Evolutionary conservation across 2,329 filamentous ascomycete species (phyloP), one percentile per base, ranked within the genome.

Genomic region (Knufia fluminis): DNA sequence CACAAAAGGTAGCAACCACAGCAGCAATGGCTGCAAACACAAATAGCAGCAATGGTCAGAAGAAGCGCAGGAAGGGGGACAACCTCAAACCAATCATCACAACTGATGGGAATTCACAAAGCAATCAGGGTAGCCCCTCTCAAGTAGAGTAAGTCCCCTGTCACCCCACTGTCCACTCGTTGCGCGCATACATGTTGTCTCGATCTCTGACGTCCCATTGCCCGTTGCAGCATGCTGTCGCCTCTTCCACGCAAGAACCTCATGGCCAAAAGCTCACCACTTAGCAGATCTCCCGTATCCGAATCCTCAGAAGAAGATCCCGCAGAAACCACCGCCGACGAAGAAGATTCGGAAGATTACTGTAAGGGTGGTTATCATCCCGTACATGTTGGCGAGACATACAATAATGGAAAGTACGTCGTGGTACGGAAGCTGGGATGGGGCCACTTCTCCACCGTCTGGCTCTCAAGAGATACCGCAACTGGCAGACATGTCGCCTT

Each of bases 361-460:
- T 96, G 91, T 79, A 97, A 97, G 71, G 92, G 92, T 62, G 92
- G 92, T 53, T 98, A 97, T 69, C 92, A 98, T 65, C 92, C 92
- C 2, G 92, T 98, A 44, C 78, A 82, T 61, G 85, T 97, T 53
- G 92, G 92, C 61, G 92, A 98, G 71, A 85, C 89, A 64, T 97
- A 96, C 78, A 97, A 97, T 68, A 88, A 97, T 66, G 90, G 88
- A 60, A 91, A 87, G 71, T 98, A 98, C 71, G 92, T 90, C 14
- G 83, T 97, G 51, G 86, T 97, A 67, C 85, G 90, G 71, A 97
- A 97, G 74, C 77, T 97, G 47, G 91, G 91, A 59, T 97, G 91
- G 91, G 92, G 92, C 55, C 91, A 97, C 65, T 98, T 97, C 72
- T 96, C 91, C n/a, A 98, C 91, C 28, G 91, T 97, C 59, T 97